A percentile compares a stretch with the other conserved stretches of the same genome.
These are phyloP conservation scores for Nicotiana noctiflora DNA, from an alignment of 257 asterid genomes.

Conservation along the genomic window DNA sequence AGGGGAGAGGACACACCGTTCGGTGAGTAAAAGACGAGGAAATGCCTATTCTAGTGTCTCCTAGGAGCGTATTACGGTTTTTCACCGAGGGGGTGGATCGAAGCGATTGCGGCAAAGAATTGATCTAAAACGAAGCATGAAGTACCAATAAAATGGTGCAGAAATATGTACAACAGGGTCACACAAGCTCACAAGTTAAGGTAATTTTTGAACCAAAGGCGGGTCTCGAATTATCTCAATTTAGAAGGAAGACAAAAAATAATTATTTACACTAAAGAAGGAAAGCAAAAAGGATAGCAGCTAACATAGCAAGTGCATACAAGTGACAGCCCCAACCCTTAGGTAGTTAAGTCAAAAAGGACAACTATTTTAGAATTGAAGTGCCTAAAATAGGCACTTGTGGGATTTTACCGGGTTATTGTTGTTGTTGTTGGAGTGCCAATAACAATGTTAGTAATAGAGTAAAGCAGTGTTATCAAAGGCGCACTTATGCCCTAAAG, in stretches of 20 bases:
- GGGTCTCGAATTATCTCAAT: not conserved
- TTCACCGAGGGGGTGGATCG: no score
- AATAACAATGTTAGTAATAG: not conserved
- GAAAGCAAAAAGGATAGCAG: not conserved
- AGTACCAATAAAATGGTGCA: not conserved
- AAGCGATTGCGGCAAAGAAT: no score
- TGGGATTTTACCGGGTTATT: no score
- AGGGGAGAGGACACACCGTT: no score
- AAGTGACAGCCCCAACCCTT: no score
- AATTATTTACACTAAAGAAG: not conserved
- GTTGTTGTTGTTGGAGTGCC: not conserved
- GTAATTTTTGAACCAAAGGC: not conserved
- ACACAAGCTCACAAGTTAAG: not conserved
- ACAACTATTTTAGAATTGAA: not conserved
- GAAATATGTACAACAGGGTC: not conserved
- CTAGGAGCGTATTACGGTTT: no score
- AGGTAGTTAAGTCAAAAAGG: not conserved
- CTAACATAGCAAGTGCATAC: not conserved
- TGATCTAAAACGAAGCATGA: no score
- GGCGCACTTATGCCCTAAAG: no score
- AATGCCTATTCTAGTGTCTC: no score
- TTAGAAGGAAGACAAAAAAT: not conserved
- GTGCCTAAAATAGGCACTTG: not conserved
- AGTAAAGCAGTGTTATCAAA: no score
- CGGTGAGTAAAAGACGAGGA: no score